These are phyloP conservation scores for Ceratobasidium sp. DNA, from an alignment of 1,284 basidiomycete genomes.

Conservation along the genomic window DNA sequence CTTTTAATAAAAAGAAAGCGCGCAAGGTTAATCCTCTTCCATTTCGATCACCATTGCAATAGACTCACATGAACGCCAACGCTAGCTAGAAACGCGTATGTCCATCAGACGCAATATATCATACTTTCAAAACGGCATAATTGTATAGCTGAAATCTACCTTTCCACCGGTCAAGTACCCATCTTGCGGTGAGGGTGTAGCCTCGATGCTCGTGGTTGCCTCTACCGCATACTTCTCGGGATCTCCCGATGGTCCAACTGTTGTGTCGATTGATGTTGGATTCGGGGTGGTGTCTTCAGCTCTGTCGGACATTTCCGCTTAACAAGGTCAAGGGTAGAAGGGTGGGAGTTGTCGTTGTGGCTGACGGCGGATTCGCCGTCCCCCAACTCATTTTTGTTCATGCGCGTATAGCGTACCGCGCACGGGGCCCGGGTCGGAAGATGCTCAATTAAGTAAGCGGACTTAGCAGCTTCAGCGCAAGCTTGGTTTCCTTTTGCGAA, in stretches of 20 bases:
- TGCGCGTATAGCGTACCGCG: slow-evolving; percentile 1
- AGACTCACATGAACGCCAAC: slow-evolving; percentile 33
- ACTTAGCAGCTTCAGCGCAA: too few relatives aligned
- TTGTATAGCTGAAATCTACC: not conserved
- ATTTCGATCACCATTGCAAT: not conserved
- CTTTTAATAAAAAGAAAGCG: slow-evolving; percentile 9
- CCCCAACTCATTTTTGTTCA: not conserved
- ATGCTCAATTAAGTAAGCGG: too few relatives aligned
- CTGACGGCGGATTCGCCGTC: not conserved
- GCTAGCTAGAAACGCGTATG: slow-evolving; percentile 24
- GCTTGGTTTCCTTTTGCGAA: too few relatives aligned
- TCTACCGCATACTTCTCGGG: slow-evolving; percentile 16
- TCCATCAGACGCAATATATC: not conserved
- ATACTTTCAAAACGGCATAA: not conserved
- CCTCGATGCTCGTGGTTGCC: not conserved
- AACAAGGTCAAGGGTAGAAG: not conserved
- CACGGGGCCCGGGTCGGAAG: slow-evolving; percentile 16
- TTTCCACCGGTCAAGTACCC: slow-evolving; percentile 35
- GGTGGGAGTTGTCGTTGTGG: not conserved
- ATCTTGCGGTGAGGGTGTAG: not conserved
- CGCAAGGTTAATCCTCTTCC: not conserved
- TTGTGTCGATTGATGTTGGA: slow-evolving; percentile 1
- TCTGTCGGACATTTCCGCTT: slow-evolving; percentile 8
- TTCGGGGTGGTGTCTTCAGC: not conserved
- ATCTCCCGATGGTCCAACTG: not conserved